phyloP scores from a whole-genome alignment of 805 yeast species.

The Kazachstania kunashirensis region DNA sequence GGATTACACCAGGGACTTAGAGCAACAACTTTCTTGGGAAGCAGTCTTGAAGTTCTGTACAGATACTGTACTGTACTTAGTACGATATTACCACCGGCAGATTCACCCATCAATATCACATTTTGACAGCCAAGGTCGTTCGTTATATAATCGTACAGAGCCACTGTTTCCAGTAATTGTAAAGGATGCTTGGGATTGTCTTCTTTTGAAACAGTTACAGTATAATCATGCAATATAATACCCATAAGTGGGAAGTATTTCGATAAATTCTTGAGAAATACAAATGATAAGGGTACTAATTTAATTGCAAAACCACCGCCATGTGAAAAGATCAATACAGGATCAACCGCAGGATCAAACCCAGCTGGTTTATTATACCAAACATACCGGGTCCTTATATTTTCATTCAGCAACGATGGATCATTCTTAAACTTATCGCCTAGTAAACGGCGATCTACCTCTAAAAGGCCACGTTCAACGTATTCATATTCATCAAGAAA shows the following conservation, averaged over 20 bases:
- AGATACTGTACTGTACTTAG: slow-evolving; percentile 12
- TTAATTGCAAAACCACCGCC: slow-evolving; percentile 24
- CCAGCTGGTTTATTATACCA: slow-evolving; percentile 10
- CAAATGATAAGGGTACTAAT: slow-evolving; percentile 10
- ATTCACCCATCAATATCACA: slow-evolving; percentile 20
- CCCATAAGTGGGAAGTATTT: slow-evolving; percentile 10
- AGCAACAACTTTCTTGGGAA: slow-evolving; percentile 16
- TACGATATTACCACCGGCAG: slow-evolving; percentile 22
- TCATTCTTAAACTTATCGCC: not conserved
- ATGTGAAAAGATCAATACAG: slow-evolving; percentile 15
- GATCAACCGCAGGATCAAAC: slow-evolving; percentile 13
- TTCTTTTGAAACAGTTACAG: slow-evolving; percentile 8
- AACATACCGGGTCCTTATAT: slow-evolving; percentile 1
- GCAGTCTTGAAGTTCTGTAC: not conserved
- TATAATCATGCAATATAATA: slow-evolving; percentile 15
- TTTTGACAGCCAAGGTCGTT: slow-evolving; percentile 7
- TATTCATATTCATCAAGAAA: not conserved
- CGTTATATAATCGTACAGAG: slow-evolving; percentile 9
- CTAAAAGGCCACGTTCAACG: not conserved
- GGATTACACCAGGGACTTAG: slow-evolving; percentile 25
- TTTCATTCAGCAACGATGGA: not conserved
- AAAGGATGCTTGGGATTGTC: slow-evolving; percentile 7
- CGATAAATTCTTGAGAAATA: slow-evolving; percentile 10
- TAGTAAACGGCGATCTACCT: not conserved
- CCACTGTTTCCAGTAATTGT: slow-evolving; percentile 11